Evolutionary conservation across 768 basidiomycete species (phyloP).

Genomic region (Serendipita indica): DNA sequence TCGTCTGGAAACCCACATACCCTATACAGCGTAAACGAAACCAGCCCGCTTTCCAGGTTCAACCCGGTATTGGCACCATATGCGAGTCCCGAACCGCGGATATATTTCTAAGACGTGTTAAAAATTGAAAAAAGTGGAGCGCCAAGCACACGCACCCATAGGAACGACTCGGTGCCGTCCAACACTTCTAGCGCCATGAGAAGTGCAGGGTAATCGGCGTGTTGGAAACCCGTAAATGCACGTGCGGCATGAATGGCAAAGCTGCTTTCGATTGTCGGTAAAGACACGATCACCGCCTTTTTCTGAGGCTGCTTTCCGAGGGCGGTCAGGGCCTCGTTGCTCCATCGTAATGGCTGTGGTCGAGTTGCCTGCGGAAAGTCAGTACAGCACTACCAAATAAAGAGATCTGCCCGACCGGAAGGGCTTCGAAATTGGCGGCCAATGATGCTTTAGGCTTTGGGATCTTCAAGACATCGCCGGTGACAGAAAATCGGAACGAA

Average conservation of each 20-base stretch:
- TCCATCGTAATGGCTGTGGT: slow-evolving; percentile 51
- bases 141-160: slow-evolving; percentile 49
- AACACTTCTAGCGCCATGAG: slow-evolving; percentile 74
- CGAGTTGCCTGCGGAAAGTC: slow-evolving; percentile 21
- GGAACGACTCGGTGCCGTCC: slow-evolving; percentile 85
- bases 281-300: slow-evolving; percentile 73
- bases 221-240: slow-evolving; percentile 62
- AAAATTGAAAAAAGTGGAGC: not conserved
- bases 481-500: slow-evolving; percentile 75
- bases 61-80: slow-evolving; percentile 68
- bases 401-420: slow-evolving; percentile 35
- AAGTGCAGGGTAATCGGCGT: slow-evolving; percentile 74
- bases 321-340: slow-evolving; percentile 53
- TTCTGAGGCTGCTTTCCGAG: slow-evolving; percentile 58
- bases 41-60: slow-evolving; percentile 64
- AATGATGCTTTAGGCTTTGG: slow-evolving; percentile 59
- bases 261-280: slow-evolving; percentile 90
- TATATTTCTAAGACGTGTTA: slow-evolving; percentile 43
- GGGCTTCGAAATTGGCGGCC: slow-evolving; percentile 49
- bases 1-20: slow-evolving; percentile 27
- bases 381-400: not conserved
- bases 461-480: slow-evolving; percentile 67
- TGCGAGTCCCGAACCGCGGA: slow-evolving; percentile 88
- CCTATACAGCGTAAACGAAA: slow-evolving; percentile 66
- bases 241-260: slow-evolving; percentile 67